These are phyloP conservation scores for Paxillus involutus DNA, from an alignment of 768 basidiomycete genomes.

Conservation along the genomic window DNA sequence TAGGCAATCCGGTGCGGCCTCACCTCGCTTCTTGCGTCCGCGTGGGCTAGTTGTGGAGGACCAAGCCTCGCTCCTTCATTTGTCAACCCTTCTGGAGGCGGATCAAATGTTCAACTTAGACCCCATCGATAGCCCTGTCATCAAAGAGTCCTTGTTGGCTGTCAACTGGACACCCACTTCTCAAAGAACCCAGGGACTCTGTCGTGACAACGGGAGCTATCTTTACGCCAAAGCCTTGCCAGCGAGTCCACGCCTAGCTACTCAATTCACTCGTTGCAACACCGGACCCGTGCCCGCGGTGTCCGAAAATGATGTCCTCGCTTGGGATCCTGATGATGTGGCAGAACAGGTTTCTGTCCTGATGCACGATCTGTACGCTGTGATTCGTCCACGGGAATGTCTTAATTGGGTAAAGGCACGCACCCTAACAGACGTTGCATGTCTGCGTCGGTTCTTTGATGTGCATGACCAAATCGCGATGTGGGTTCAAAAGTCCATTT, in stretches of 20 bases:
- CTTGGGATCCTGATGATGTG: constrained; percentile 65
- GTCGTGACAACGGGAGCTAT: constrained; percentile 1
- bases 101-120: constrained; percentile 15
- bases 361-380: constrained; percentile 68
- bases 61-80: constrained; percentile 30
- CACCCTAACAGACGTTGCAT: constrained; percentile 38
- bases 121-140: constrained; percentile 29
- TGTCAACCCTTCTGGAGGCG: constrained; percentile 39
- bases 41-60: constrained; percentile 42
- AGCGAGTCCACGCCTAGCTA: constrained; percentile 23
- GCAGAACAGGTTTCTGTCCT: constrained; percentile 82
- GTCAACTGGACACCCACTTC: neutral
- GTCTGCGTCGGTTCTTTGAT: constrained; percentile 53
- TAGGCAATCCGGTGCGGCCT: neutral
- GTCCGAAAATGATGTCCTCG: constrained; percentile 60
- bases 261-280: neutral
- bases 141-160: constrained; percentile 20
- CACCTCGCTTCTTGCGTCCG: constrained; percentile 33
- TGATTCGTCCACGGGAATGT: constrained; percentile 74
- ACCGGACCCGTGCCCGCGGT: constrained; percentile 9
- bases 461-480: constrained; percentile 60
- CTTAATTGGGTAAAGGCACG: constrained; percentile 53
- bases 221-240: constrained; percentile 4
- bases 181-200: neutral
- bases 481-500: constrained; percentile 68